Percentiles rank a stretch among this genome's conserved stretches.
phyloP scores from a whole-genome alignment of 495 filamentous ascomycete genomes.

The Lasiosphaeria ovina region DNA sequence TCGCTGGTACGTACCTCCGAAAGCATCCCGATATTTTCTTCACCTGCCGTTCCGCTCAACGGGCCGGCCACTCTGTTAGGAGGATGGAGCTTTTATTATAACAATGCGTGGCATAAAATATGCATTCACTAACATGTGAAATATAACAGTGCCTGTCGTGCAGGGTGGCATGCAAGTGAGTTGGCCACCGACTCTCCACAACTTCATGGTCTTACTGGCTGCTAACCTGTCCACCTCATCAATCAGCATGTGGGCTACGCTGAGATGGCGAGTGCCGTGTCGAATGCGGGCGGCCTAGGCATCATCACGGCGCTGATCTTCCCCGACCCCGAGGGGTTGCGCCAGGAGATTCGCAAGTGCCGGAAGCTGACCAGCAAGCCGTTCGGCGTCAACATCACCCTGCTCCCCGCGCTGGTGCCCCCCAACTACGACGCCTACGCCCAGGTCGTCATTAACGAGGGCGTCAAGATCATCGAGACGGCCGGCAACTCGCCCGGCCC shows the following conservation, averaged over 20 bases:
- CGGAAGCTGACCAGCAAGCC: conserved; percentile 80
- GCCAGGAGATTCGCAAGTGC: conserved; percentile 88
- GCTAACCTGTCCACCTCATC: conserved; percentile 23
- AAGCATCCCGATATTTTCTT: neutral
- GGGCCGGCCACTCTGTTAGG: no score
- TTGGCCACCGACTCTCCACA: conserved; percentile 6
- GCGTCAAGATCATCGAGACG: conserved; percentile 92
- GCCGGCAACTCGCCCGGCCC: conserved; percentile 93
- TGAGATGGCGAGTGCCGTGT: conserved; percentile 89
- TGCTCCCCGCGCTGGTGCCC: conserved; percentile 84
- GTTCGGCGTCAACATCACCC: conserved; percentile 95
- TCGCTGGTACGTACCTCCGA: conserved; percentile 57
- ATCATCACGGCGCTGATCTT: conserved; percentile 94
- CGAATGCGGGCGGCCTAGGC: conserved; percentile 91
- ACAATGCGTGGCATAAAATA: conserved; percentile 1
- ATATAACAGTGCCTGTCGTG: conserved; percentile 76
- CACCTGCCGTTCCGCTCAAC: neutral
- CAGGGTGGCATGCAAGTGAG: conserved; percentile 78
- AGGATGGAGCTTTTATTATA: neutral
- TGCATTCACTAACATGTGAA: conserved; percentile 23
- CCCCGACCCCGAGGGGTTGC: conserved; percentile 87
- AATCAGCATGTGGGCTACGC: conserved; percentile 65
- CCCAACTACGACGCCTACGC: conserved; percentile 93
- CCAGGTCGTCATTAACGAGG: conserved; percentile 88
- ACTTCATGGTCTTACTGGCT: neutral